These are phyloP conservation scores for Ceratorhiza oryzae-sativae DNA, from an alignment of 1,284 basidiomycete species.

Conservation along the genomic window DNA sequence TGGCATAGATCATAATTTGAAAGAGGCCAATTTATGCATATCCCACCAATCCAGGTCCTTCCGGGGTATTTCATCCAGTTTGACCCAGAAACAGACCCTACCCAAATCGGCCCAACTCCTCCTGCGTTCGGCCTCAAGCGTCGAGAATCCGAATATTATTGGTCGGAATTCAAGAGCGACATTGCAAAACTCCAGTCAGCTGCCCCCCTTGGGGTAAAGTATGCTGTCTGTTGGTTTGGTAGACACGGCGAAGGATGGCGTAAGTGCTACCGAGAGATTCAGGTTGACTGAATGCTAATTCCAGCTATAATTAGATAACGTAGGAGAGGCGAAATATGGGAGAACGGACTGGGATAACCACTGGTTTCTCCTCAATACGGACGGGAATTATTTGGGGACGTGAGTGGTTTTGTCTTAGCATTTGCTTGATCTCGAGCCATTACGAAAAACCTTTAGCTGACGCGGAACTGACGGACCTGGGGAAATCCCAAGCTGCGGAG, in stretches of 20 bases:
- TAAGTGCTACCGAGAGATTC: conserved; percentile 54
- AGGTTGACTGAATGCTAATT: too few relatives aligned
- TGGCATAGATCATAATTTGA: too few relatives aligned
- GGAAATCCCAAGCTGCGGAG: conserved; percentile 37
- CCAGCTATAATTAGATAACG: too few relatives aligned
- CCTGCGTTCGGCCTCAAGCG: conserved; percentile 66
- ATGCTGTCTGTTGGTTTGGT: conserved; percentile 71
- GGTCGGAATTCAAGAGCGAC: conserved; percentile 57
- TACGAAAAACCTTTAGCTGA: too few relatives aligned
- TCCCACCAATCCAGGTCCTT: conserved; percentile 47
- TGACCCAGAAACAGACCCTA: conserved; percentile 46
- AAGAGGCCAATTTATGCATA: background rate
- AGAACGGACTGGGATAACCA: conserved; percentile 55
- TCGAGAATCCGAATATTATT: conserved; percentile 59
- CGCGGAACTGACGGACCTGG: background rate
- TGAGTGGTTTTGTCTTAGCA: too few relatives aligned
- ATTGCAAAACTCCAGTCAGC: conserved; percentile 59
- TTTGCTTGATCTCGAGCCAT: too few relatives aligned
- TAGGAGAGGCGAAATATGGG: conserved; percentile 75
- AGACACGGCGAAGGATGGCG: conserved; percentile 78
- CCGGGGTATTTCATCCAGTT: conserved; percentile 53
- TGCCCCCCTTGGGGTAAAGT: conserved; percentile 53
- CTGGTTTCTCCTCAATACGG: conserved; percentile 73
- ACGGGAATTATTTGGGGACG: conserved; percentile 83
- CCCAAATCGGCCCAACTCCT: conserved; percentile 48